phyloP scores from a whole-genome alignment of 1,284 basidiomycete species.

The Kalmanozyma brasiliensis region DNA sequence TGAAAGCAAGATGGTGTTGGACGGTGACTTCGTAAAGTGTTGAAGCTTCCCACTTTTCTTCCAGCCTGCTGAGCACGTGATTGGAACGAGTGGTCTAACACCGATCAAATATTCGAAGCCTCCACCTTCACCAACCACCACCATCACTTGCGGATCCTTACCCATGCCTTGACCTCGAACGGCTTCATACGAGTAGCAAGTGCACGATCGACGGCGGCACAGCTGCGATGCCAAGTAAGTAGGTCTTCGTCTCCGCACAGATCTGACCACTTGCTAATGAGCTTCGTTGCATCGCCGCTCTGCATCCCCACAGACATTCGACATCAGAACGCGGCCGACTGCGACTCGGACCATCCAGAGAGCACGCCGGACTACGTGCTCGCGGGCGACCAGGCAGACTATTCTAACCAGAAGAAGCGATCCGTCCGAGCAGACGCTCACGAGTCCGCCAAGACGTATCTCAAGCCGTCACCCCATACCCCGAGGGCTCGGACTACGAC shows the following conservation, averaged over 20 bases:
- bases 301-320: neutral
- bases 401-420: neutral
- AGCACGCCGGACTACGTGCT: neutral
- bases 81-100: constrained; percentile 14
- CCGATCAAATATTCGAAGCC: neutral
- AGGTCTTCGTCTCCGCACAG: too few species aligned
- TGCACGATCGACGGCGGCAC: too few species aligned
- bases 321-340: neutral
- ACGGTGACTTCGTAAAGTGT: too few species aligned
- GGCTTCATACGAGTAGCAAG: too few species aligned
- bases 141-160: neutral
- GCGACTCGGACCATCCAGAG: constrained; percentile 3
- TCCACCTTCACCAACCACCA: constrained; percentile 17
- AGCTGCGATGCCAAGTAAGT: too few species aligned
- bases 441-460: neutral
- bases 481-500: neutral
- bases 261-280: too few species aligned
- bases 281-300: too few species aligned
- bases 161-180: too few species aligned
- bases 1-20: too few species aligned
- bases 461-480: neutral
- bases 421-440: neutral
- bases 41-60: constrained; percentile 35
- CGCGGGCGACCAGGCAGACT: neutral
- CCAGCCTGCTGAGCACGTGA: constrained; percentile 22